Conservation (phyloP, 2,329 filamentous ascomycete species). For the Fusarium piperis region DNA sequence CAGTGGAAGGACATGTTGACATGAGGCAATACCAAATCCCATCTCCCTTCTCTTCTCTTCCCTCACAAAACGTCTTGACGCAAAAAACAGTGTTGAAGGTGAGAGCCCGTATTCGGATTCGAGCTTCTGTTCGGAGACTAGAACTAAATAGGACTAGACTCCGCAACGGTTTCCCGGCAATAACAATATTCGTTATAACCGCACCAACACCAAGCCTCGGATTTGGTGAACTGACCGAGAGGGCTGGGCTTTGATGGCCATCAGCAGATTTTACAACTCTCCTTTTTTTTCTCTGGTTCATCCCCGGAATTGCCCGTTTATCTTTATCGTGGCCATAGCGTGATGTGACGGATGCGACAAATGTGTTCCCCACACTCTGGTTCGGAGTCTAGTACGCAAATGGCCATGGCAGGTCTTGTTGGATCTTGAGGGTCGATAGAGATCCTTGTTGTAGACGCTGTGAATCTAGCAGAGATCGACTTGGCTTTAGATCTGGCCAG, state of each 20-base stretch:
- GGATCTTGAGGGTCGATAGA: slow-evolving; percentile 15
- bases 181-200: not conserved
- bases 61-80: not conserved
- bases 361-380: not conserved
- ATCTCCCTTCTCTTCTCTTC: not conserved
- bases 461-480: not conserved
- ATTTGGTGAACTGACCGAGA: not conserved
- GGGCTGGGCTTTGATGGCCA: not conserved
- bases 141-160: slow-evolving; percentile 33
- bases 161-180: slow-evolving; percentile 9
- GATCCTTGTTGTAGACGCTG: not conserved
- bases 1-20: slow-evolving; percentile 27
- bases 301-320: not conserved
- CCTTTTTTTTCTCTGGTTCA: not conserved
- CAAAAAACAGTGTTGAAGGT: not conserved
- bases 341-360: not conserved
- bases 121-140: slow-evolving; percentile 46
- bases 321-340: not conserved
- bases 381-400: slow-evolving; percentile 41
- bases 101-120: slow-evolving; percentile 22
- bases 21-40: not conserved
- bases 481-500: not conserved
- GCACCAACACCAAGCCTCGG: not conserved
- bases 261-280: not conserved
- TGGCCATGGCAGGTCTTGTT: slow-evolving; percentile 8